Percentiles rank a stretch among this genome's conserved stretches.
phyloP scores from a whole-genome alignment of 106 monocot species.

The Phalaenopsis equestris region DNA sequence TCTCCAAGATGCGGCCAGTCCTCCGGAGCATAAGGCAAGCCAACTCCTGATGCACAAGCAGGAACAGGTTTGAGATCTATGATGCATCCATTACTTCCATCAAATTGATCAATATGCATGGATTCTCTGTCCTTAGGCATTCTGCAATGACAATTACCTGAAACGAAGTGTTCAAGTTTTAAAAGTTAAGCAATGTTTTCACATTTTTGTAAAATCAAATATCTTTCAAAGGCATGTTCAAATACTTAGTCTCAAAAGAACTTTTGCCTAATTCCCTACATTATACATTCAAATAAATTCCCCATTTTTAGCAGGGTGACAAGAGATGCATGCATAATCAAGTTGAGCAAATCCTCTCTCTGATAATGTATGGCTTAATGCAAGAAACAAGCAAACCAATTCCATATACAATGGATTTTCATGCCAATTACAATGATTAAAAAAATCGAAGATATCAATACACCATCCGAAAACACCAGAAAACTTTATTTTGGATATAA shows the following conservation, averaged over 20 bases:
- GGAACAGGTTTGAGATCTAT: constrained; percentile 37
- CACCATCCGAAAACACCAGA: not conserved
- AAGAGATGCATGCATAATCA: not conserved
- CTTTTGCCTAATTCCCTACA: not conserved
- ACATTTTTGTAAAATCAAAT: not conserved
- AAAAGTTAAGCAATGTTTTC: not conserved
- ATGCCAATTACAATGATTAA: not conserved
- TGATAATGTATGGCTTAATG: not conserved
- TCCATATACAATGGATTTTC: not conserved
- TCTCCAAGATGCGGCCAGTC: constrained; percentile 73
- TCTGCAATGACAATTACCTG: constrained; percentile 7
- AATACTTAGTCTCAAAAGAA: not conserved
- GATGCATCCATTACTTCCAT: constrained; percentile 12
- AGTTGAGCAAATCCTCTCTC: not conserved
- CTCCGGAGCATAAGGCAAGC: constrained; percentile 86
- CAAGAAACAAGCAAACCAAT: not conserved
- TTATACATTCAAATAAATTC: not conserved
- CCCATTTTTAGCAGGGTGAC: not conserved
- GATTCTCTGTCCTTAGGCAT: constrained; percentile 11
- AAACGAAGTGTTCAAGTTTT: not conserved
- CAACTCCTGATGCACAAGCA: constrained; percentile 47
- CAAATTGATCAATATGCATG: constrained; percentile 17
- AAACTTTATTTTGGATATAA: not conserved
- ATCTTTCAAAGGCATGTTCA: not conserved
- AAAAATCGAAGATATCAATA: not conserved